phyloP scores from a whole-genome alignment of 106 monocot genomes.

The Apostasia shenzhenica region DNA sequence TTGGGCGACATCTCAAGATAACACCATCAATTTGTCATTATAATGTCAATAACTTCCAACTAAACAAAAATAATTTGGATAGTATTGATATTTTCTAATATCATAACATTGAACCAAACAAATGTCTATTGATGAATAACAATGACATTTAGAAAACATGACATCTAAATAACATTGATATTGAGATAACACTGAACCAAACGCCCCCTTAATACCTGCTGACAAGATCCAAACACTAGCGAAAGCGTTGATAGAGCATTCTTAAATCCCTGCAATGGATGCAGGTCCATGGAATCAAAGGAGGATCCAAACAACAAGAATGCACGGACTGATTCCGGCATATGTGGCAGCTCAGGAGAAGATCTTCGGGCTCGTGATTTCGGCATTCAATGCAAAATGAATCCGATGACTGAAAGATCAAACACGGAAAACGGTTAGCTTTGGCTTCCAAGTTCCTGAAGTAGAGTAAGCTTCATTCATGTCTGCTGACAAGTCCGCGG shows the following conservation, averaged over 20 bases:
- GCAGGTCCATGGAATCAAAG: conserved; percentile 92
- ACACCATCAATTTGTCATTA: too few relatives aligned
- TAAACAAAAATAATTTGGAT: too few relatives aligned
- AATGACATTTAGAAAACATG: too few relatives aligned
- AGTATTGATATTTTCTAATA: too few relatives aligned
- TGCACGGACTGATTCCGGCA: conserved; percentile 66
- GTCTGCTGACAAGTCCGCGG: too few relatives aligned
- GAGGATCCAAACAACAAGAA: conserved; percentile 91
- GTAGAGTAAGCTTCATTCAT: too few relatives aligned
- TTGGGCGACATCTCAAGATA: too few relatives aligned
- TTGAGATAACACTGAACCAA: too few relatives aligned
- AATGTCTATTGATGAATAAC: too few relatives aligned
- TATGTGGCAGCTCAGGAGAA: conserved; percentile 65
- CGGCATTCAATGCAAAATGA: conserved; percentile 55
- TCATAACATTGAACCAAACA: too few relatives aligned
- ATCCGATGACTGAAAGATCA: conserved; percentile 20
- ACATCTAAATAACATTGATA: too few relatives aligned
- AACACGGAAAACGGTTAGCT: neutral
- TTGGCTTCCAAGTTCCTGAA: neutral
- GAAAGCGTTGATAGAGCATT: conserved; percentile 60
- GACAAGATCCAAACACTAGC: conserved; percentile 14
- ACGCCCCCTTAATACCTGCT: neutral
- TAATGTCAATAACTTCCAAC: too few relatives aligned
- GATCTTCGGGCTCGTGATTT: conserved; percentile 68
- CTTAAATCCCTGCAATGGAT: conserved; percentile 78